Base-by-base conservation (phyloP, 2,329 filamentous ascomycete genomes). In the Sporothrix mexicana region DNA sequence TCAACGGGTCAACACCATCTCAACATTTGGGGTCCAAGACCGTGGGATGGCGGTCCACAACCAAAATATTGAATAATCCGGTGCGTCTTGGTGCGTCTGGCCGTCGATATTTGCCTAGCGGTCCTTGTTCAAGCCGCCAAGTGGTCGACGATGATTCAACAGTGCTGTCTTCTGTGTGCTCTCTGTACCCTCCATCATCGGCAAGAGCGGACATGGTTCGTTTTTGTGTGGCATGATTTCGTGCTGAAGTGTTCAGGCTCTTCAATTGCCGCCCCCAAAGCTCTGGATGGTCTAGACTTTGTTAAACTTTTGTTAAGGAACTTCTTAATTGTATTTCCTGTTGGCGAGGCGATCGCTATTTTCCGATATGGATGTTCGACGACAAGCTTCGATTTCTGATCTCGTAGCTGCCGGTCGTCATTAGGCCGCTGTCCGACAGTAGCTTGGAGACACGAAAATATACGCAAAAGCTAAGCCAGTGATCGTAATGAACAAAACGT, bases 141-240 rank as follows among this genome's bases (percentile, higher is more conserved):
- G 51, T 17, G 51, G 30, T 36, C 30, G 30, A 36, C 30, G 17
- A 53, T 17, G 47, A 9, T 23, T 53, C 20, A 36, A 36, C 30
- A 36, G 30, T 20, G 51, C 51, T 20, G 10, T n/a, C 36, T 23
- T 25, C 9, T 3, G 45, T 10, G 15, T 20, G 5, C n/a, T 25
- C 7, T 13, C 13, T 15, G 12, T 64, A n/a, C 9, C 36, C 41
- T 64, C 41, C 61, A 17, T 25, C 41, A 20, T 66, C 61, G 61
- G 61, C 61, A 10, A 67, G 20, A 51, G 64, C 23, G 64, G 51
- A 45, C 30, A 36, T 36, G 30, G 7, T 36, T 36, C 30, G 30
- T 36, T 36, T 36, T 36, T 36, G 13, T 36, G 51, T 67, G 64
- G 45, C 45, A 67, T 67, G 64, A 67, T 67, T 36, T 36, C 30